A percentile compares a stretch with the other conserved stretches of the same genome.
phyloP scores from a whole-genome alignment of 2,329 filamentous ascomycete genomes.

The Phyllosticta citriasiana region DNA sequence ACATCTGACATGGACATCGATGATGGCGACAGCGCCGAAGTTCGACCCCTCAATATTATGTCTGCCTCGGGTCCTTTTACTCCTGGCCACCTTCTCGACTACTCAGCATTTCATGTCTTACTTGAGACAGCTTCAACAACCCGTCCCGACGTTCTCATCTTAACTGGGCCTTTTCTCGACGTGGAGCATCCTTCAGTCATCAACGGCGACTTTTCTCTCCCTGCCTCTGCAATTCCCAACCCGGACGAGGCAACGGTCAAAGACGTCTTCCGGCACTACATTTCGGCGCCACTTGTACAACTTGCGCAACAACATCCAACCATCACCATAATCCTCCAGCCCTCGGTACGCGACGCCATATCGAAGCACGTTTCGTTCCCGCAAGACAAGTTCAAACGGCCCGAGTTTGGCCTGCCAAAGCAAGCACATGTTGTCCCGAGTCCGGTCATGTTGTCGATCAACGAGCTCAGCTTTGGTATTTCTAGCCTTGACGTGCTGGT shows the following conservation, averaged over 20 bases:
- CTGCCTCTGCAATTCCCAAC: constrained; percentile 26
- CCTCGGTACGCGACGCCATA: constrained; percentile 73
- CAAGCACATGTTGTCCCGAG: constrained; percentile 72
- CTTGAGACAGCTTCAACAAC: constrained; percentile 66
- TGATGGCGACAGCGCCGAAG: constrained; percentile 32
- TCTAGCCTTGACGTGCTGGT: constrained; percentile 76
- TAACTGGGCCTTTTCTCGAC: constrained; percentile 84
- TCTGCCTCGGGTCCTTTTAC: constrained; percentile 84
- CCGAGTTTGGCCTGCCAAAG: constrained; percentile 70
- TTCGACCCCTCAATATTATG: constrained; percentile 63
- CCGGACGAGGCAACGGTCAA: constrained; percentile 70
- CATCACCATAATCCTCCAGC: constrained; percentile 72
- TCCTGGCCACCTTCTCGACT: constrained; percentile 83
- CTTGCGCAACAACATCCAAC: constrained; percentile 62
- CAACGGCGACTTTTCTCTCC: constrained; percentile 36
- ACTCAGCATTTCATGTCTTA: constrained; percentile 73
- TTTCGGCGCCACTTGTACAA: constrained; percentile 61
- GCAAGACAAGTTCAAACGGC: constrained; percentile 57
- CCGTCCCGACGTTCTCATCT: constrained; percentile 67
- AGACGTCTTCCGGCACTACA: constrained; percentile 72
- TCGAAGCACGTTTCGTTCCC: constrained; percentile 83
- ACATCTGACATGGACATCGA: constrained; percentile 26
- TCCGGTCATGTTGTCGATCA: constrained; percentile 79
- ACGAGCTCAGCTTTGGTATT: constrained; percentile 75
- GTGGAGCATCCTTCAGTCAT: constrained; percentile 82